Conservation (phyloP, 75 land plant species). For the Pseudotsuga menziesii region DNA sequence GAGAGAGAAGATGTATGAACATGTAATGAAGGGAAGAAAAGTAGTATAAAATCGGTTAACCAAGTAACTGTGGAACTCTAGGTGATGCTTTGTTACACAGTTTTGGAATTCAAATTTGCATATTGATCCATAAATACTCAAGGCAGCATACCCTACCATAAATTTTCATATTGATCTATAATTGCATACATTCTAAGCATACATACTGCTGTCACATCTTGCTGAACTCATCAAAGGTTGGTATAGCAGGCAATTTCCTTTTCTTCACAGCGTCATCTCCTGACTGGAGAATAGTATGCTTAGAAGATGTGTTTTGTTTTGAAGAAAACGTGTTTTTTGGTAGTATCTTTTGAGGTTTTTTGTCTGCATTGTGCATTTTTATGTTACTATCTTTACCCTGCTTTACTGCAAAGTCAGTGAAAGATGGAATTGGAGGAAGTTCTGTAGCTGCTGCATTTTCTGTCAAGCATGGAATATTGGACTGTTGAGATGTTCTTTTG, state of each 20-base stretch:
- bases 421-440: constrained; percentile 54
- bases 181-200: neutral
- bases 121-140: neutral
- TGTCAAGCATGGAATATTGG: neutral
- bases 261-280: neutral
- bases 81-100: neutral
- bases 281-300: no score
- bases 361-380: neutral
- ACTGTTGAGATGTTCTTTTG: constrained; percentile 5
- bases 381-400: neutral
- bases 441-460: constrained; percentile 9
- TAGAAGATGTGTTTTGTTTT: neutral
- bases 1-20: neutral
- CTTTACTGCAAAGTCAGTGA: constrained; percentile 36
- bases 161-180: no score
- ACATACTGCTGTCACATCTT: no score
- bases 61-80: neutral
- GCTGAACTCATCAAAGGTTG: neutral
- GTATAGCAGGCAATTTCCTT: neutral
- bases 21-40: neutral
- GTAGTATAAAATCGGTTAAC: neutral
- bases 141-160: no score
- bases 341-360: neutral
- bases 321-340: neutral
- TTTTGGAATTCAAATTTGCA: neutral